phyloP scores from a whole-genome alignment of 768 basidiomycete genomes.

The Calocybe gangraenosa region DNA sequence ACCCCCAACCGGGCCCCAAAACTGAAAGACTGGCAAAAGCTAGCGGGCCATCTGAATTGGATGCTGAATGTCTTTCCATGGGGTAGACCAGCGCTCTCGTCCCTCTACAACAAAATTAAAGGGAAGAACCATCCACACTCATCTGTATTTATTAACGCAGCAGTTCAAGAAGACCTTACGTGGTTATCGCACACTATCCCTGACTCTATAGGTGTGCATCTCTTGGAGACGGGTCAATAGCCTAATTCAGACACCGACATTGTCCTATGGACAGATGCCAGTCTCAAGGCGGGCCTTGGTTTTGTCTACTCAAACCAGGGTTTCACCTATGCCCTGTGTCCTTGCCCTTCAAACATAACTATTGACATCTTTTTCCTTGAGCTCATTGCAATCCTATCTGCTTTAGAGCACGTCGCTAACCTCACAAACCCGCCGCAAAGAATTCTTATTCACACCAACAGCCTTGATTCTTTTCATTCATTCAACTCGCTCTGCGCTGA shows the following conservation, averaged over 20 bases:
- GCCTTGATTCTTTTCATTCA: background rate
- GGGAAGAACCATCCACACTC: background rate
- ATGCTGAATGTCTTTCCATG: conserved; percentile 23
- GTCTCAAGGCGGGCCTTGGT: conserved; percentile 4
- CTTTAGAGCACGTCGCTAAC: background rate
- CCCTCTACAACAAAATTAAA: conserved; percentile 14
- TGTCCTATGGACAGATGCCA: conserved; percentile 21
- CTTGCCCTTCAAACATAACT: background rate
- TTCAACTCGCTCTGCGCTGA: background rate
- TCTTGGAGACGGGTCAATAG: conserved; percentile 14
- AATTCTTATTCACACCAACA: background rate
- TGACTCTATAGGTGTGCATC: conserved; percentile 11
- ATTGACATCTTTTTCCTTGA: conserved; percentile 24
- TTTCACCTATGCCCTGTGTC: conserved; percentile 13
- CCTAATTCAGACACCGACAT: conserved; percentile 15
- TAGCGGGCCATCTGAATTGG: conserved; percentile 33
- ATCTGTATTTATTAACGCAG: background rate
- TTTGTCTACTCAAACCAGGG: conserved; percentile 13
- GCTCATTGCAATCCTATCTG: conserved; percentile 12
- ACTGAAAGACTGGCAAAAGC: conserved; percentile 19
- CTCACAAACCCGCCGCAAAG: background rate
- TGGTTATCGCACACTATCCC: conserved; percentile 6
- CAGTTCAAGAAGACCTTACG: background rate
- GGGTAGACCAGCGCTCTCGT: conserved; percentile 13
- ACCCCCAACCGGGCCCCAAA: no score